Conservation (phyloP, 1,284 basidiomycete genomes). For the Phlebopus sp. region DNA sequence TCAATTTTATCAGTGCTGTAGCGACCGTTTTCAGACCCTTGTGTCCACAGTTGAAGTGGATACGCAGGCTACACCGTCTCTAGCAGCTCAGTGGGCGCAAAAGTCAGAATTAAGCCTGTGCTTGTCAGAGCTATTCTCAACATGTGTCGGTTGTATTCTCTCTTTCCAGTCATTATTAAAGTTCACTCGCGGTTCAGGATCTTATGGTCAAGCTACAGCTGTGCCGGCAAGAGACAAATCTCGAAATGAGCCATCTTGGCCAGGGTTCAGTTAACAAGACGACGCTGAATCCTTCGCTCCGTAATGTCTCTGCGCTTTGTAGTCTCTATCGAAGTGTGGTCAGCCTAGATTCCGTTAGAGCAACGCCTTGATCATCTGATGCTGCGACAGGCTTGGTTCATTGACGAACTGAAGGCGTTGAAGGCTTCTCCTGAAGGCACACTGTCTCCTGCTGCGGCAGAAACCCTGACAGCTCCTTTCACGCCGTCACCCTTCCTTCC, state of each 20-base stretch:
- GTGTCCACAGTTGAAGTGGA: constrained; percentile 47
- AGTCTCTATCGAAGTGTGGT: constrained; percentile 87
- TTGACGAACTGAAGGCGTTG: constrained; percentile 61
- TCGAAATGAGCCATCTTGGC: constrained; percentile 69
- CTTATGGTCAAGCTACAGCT: constrained; percentile 50
- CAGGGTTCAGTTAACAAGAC: constrained; percentile 49
- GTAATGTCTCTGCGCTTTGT: constrained; percentile 77
- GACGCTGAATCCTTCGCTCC: constrained; percentile 75
- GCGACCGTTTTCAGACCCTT: constrained; percentile 79
- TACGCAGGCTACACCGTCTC: constrained; percentile 44
- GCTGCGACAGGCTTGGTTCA: constrained; percentile 72
- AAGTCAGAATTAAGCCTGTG: constrained; percentile 73
- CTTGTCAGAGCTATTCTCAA: constrained; percentile 59
- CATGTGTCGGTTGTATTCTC: constrained; percentile 33
- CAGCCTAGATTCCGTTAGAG: constrained; percentile 30
- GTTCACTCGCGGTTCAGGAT: constrained; percentile 34
- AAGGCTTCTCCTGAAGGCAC: constrained; percentile 60
- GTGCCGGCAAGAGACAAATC: constrained; percentile 70
- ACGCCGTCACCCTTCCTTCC: constrained; percentile 44
- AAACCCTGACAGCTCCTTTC: constrained; percentile 50
- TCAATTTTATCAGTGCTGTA: constrained; percentile 95
- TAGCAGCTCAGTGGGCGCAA: constrained; percentile 89
- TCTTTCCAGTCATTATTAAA: neutral
- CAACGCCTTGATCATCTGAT: constrained; percentile 8
- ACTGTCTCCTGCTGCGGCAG: constrained; percentile 52